Conservation (phyloP, 2,329 filamentous ascomycete genomes). For the Clonostachys sp. region DNA sequence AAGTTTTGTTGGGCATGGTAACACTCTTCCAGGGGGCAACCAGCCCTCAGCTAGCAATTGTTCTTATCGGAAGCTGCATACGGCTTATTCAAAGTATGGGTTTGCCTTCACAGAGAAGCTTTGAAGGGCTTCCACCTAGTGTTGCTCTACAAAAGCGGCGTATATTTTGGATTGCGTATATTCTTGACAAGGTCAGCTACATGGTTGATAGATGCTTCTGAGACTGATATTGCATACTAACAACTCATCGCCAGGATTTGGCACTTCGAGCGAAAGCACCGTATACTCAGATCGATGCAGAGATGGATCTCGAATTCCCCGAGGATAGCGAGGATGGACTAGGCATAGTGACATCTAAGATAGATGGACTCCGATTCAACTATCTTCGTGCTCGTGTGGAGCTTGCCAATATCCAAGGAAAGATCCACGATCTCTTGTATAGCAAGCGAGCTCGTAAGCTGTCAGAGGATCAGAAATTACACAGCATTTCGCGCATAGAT, state of each 20-base stretch:
- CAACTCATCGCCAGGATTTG: constrained; percentile 13
- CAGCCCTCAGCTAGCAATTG: constrained; percentile 26
- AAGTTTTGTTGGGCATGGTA: constrained; percentile 30
- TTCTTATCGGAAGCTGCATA: constrained; percentile 31
- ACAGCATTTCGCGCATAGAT: constrained; percentile 17
- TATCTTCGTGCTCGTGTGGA: constrained; percentile 30
- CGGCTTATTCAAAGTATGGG: constrained; percentile 27
- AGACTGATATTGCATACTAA: neutral
- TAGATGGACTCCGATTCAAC: constrained; percentile 25
- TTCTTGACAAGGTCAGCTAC: constrained; percentile 27
- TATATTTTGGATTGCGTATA: constrained; percentile 35
- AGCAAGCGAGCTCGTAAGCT: constrained; percentile 16
- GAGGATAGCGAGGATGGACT: constrained; percentile 17
- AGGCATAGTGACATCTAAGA: constrained; percentile 24
- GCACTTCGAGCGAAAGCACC: constrained; percentile 28
- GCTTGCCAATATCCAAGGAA: constrained; percentile 31
- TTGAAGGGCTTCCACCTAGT: constrained; percentile 13
- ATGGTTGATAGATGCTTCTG: too few species aligned
- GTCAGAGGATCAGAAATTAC: constrained; percentile 18
- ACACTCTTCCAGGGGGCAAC: constrained; percentile 28
- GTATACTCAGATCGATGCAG: constrained; percentile 28
- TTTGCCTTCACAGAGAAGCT: constrained; percentile 21
- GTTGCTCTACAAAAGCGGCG: constrained; percentile 24
- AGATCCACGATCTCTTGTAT: constrained; percentile 32
- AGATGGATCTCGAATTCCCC: constrained; percentile 34